Conservation (phyloP, 352 stramenopile genomes). For the Phytophthora tentaculata region DNA sequence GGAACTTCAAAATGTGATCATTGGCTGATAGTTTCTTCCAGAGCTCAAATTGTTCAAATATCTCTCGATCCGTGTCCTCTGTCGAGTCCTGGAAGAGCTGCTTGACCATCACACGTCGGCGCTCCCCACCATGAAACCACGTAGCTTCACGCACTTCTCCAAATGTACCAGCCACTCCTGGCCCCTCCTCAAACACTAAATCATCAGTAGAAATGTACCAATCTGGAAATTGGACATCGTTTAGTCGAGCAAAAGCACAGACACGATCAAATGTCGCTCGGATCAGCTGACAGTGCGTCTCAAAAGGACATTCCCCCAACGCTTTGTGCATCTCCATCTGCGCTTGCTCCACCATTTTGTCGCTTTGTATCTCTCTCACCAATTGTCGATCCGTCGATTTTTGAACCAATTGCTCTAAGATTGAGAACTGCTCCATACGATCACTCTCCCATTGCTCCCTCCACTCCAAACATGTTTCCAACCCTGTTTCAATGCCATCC, state of each 20-base stretch:
- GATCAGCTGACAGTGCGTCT: not conserved
- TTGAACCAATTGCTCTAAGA: not conserved
- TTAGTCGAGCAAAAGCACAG: not conserved
- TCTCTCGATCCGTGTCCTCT: not conserved
- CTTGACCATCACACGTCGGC: constrained; percentile 26
- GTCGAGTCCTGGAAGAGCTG: not conserved
- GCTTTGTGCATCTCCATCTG: not conserved
- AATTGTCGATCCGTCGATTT: not conserved
- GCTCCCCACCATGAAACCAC: constrained; percentile 20
- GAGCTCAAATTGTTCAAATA: not conserved
- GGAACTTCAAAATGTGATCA: constrained; percentile 29
- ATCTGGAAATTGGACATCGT: not conserved
- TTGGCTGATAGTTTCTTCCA: not conserved
- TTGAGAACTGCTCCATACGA: not conserved
- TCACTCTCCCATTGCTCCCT: not conserved
- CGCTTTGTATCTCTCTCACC: not conserved
- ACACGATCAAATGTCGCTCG: not conserved
- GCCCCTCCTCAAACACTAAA: not conserved
- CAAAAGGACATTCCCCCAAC: not conserved
- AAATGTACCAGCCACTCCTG: not conserved
- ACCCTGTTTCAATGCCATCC: not conserved
- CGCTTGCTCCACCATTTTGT: not conserved
- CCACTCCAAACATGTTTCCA: not conserved
- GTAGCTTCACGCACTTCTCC: not conserved
- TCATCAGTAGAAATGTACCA: not conserved